phyloP scores from a whole-genome alignment of 2,329 filamentous ascomycete genomes.

The Xylariaceae sp. region DNA sequence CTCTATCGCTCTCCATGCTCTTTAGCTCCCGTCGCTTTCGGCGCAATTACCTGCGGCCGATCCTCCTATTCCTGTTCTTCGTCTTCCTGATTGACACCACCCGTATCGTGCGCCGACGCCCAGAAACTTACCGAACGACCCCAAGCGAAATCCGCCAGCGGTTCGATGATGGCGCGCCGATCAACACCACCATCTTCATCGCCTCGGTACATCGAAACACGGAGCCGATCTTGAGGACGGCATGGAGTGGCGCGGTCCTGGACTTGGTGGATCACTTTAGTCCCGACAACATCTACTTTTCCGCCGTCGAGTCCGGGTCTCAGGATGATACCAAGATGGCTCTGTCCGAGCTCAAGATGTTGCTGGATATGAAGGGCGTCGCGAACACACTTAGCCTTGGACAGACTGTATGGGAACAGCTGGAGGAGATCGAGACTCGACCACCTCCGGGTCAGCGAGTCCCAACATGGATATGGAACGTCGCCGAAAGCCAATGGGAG shows the following conservation, averaged over 20 bases:
- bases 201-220: constrained; percentile 64
- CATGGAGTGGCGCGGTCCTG: constrained; percentile 56
- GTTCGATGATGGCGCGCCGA: constrained; percentile 15
- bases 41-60: constrained; percentile 32
- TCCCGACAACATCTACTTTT: constrained; percentile 57
- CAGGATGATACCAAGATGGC: constrained; percentile 61
- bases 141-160: constrained; percentile 18
- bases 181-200: constrained; percentile 50
- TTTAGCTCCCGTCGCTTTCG: constrained; percentile 33
- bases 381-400: constrained; percentile 53
- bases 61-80: constrained; percentile 29
- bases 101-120: constrained; percentile 29
- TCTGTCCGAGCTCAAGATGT: constrained; percentile 49
- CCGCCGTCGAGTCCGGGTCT: constrained; percentile 62
- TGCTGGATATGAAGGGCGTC: constrained; percentile 47
- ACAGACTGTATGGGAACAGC: constrained; percentile 46
- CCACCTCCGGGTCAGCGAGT: constrained; percentile 34
- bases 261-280: constrained; percentile 53
- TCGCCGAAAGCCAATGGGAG: constrained; percentile 45
- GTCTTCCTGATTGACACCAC: constrained; percentile 34
- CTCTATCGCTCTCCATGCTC: constrained; percentile 31
- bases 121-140: constrained; percentile 29
- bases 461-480: constrained; percentile 57
- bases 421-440: constrained; percentile 46
- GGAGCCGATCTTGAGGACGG: constrained; percentile 49